These are phyloP conservation scores for Euphorbia lathyris DNA, from an alignment of 345 rosid species.

Conservation along the genomic window DNA sequence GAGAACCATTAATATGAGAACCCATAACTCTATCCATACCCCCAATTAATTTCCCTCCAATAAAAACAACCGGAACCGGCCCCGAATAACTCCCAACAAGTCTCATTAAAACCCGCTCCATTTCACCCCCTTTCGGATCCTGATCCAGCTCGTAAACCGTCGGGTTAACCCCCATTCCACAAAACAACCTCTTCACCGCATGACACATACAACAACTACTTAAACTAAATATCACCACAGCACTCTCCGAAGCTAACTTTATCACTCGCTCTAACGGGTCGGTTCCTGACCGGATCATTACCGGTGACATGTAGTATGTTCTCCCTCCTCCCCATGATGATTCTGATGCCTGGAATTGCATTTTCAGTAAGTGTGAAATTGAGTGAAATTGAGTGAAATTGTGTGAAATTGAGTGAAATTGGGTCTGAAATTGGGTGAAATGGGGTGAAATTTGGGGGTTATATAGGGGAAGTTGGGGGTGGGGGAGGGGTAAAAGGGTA, in stretches of 20 bases:
- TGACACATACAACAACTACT: constrained; percentile 75
- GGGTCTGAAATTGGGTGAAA: background rate
- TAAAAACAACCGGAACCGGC: constrained; percentile 52
- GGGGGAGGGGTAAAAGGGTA: constrained; percentile 19
- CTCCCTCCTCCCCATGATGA: constrained; percentile 6
- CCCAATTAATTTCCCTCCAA: constrained; percentile 64
- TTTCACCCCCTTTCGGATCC: constrained; percentile 55
- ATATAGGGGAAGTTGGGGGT: background rate
- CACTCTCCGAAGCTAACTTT: constrained; percentile 55
- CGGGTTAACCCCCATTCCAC: constrained; percentile 72
- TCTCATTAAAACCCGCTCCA: constrained; percentile 42
- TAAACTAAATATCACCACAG: constrained; percentile 63
- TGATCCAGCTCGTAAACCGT: constrained; percentile 57
- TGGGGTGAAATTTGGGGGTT: background rate
- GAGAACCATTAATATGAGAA: constrained; percentile 58
- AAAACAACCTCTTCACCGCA: constrained; percentile 61
- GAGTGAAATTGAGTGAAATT: background rate
- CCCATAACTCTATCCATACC: constrained; percentile 66
- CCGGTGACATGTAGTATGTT: constrained; percentile 17
- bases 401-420: background rate
- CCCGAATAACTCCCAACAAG: constrained; percentile 17
- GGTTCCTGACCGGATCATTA: constrained; percentile 12
- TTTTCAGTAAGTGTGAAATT: background rate
- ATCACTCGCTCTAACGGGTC: constrained; percentile 49
- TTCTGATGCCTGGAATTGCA: constrained; percentile 21